Base-by-base conservation (phyloP, 2,329 filamentous ascomycete genomes). In the Fusarium sp. region DNA sequence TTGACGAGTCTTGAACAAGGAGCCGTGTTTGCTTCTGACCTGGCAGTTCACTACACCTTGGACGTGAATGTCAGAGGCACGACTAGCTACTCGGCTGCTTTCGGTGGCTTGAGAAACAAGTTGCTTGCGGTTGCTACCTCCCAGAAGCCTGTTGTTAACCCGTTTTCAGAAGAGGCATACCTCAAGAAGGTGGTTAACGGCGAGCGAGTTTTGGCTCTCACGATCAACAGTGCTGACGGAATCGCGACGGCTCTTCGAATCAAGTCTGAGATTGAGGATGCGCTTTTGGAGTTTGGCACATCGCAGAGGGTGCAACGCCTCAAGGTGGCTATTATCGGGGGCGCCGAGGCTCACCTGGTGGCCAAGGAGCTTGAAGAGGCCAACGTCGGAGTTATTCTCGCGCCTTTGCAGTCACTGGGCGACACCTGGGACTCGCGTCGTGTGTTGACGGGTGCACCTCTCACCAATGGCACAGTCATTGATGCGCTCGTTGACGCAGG, bases 391-490 rank as follows among this genome's bases (percentile, higher is more conserved):
- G 84, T 91, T 19, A 81, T 90, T 25, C 80, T 91, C 2, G 79
- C 83, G 0, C 87, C 87, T 1, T 72, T 88, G 11, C 82, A 85
- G 61, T 81, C 85, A 0, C 86, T 84, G 67, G 79, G 81, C 3
- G 73, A 70, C 4, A 73, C 71, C 0, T 91, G 88, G 88, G 86
- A 89, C 60, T 78, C 88, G 73, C 83, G 86, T 0, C 83, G 87
- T 2, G 82, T 85, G 0, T 77, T 90, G 10, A 83, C 85, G 0
- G 88, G 88, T 2, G 87, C 88, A 6, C 88, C 88, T 1, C 78
- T 90, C 1, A 88, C 87, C 1, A 88, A 89, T 65, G 86, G 87
- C 25, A 90, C 88, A 1, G 81, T 81, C 0, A 76, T 88, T 5
- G 86, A 90, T 59, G 73, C 69, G 11, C 79, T 91, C 1, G 64